Conservation (phyloP, 2,329 filamentous ascomycete species). For the Botrytis fabae region DNA sequence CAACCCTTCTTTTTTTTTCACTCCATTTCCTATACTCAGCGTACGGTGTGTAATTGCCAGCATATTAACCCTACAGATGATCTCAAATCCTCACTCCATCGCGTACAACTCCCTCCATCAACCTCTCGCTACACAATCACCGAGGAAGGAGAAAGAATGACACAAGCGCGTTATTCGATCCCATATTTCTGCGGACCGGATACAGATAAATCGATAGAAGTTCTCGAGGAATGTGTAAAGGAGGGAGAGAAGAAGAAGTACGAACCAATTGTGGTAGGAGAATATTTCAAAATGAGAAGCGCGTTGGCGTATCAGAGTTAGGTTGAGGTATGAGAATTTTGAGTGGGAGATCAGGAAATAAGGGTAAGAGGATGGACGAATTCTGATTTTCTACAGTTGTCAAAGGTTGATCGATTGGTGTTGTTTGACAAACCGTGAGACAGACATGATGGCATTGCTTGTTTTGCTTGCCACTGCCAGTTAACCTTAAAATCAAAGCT, state of each 20-base stretch:
- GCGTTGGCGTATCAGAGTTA: slow-evolving; percentile 32
- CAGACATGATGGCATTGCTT: background rate
- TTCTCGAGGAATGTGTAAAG: slow-evolving; percentile 49
- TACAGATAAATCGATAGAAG: slow-evolving; percentile 52
- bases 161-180: slow-evolving; percentile 56
- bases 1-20: background rate
- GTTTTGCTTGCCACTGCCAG: too few species aligned
- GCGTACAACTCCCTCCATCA: slow-evolving; percentile 49
- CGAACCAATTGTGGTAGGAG: slow-evolving; percentile 42
- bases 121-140: slow-evolving; percentile 43
- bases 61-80: slow-evolving; percentile 42
- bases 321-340: too few species aligned
- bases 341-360: background rate
- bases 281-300: slow-evolving; percentile 34
- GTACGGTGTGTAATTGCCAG: background rate
- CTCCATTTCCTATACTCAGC: background rate
- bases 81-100: slow-evolving; percentile 55
- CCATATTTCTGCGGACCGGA: slow-evolving; percentile 59
- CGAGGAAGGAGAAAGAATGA: slow-evolving; percentile 45
- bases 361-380: too few species aligned
- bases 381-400: too few species aligned
- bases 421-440: background rate
- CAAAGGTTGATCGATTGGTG: too few species aligned
- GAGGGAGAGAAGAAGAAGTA: slow-evolving; percentile 51
- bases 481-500: background rate